Evolutionary conservation across 1,284 basidiomycete genomes (phyloP).

Genomic region (Tetrapyrgos nigripes): DNA sequence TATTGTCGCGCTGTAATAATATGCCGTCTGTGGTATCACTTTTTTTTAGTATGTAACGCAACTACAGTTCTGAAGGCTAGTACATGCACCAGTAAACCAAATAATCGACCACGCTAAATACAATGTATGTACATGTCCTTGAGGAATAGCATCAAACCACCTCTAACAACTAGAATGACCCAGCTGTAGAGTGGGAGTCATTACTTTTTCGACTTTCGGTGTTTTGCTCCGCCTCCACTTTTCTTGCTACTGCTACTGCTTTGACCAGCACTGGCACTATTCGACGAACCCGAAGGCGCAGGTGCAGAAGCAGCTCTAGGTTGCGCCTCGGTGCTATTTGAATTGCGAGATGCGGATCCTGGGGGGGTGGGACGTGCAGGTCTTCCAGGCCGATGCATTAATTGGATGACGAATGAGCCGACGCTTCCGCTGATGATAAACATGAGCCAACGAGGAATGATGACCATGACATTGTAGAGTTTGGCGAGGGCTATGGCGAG

Average conservation of each 20-base stretch:
- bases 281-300: not conserved
- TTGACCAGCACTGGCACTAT: not conserved
- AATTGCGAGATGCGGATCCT: too few relatives aligned
- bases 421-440: constrained; percentile 62
- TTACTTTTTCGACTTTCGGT: constrained; percentile 16
- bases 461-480: constrained; percentile 54
- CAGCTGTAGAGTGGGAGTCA: not conserved
- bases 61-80: not conserved
- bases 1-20: too few relatives aligned
- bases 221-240: constrained; percentile 9
- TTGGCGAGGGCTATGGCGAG: constrained; percentile 55
- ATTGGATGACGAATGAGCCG: constrained; percentile 62
- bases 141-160: too few relatives aligned
- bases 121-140: not conserved
- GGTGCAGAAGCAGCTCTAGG: not conserved
- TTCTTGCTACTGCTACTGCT: not conserved
- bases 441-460: constrained; percentile 65
- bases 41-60: not conserved
- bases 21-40: too few relatives aligned
- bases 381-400: constrained; percentile 49
- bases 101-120: not conserved
- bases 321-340: not conserved
- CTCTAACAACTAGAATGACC: not conserved
- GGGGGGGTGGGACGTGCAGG: too few relatives aligned
- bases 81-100: not conserved